Conservation (phyloP, 2,329 filamentous ascomycete species). For the Paracorniculantispora psalliotae region DNA sequence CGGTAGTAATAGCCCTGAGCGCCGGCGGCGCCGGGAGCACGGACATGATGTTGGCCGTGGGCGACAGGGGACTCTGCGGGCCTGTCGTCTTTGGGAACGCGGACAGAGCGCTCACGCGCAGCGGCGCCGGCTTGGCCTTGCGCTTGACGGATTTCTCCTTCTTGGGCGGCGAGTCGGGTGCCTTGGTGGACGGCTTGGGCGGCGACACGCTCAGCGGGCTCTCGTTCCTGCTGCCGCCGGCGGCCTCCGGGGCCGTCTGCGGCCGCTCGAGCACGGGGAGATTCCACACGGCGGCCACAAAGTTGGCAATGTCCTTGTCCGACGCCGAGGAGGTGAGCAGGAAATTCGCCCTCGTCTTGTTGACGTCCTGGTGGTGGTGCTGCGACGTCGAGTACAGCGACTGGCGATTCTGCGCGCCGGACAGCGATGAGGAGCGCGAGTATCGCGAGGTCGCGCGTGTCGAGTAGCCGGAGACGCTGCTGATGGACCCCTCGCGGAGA, state of each 20-base stretch:
- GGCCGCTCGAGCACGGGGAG: conserved; percentile 20
- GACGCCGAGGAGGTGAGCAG: conserved; percentile 51
- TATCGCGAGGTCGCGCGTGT: background rate
- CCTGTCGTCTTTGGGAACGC: conserved; percentile 7
- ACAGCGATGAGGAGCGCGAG: conserved; percentile 1
- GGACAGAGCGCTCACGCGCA: conserved; percentile 1
- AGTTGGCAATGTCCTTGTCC: conserved; percentile 47
- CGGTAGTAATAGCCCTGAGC: background rate
- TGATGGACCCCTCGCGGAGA: conserved; percentile 31
- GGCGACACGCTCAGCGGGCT: no score
- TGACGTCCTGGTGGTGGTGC: conserved; percentile 27
- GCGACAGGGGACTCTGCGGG: conserved; percentile 6
- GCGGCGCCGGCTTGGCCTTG: conserved; percentile 2
- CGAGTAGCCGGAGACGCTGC: conserved; percentile 19
- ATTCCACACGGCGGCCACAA: conserved; percentile 49
- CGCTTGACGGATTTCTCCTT: background rate
- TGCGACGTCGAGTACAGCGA: conserved; percentile 21
- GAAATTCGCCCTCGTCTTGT: conserved; percentile 51
- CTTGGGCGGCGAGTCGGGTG: background rate
- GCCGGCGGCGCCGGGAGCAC: conserved; percentile 6
- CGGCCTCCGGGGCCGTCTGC: background rate
- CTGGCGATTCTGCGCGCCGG: conserved; percentile 12
- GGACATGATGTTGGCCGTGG: background rate
- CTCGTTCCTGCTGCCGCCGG: background rate
- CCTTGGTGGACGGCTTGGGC: no score